Evolutionary conservation across 768 basidiomycete genomes (phyloP).

Genomic region (Agrocybe pediades): DNA sequence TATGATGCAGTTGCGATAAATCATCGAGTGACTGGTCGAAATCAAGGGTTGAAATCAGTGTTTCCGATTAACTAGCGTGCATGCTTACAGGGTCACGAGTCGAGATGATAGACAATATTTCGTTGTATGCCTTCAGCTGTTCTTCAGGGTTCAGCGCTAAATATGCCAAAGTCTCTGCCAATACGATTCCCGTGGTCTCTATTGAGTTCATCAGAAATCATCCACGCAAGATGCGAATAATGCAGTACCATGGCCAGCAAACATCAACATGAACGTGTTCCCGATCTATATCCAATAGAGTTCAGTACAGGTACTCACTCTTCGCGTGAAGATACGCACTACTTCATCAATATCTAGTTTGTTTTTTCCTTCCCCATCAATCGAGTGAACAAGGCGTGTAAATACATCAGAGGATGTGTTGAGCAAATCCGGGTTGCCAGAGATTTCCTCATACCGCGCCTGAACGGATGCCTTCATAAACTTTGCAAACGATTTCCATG

Average conservation of each 20-base stretch:
- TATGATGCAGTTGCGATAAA: slow-evolving; percentile 3
- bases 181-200: slow-evolving; percentile 13
- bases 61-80: background rate
- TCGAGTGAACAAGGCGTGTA: slow-evolving; percentile 19
- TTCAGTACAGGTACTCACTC: background rate
- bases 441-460: slow-evolving; percentile 11
- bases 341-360: slow-evolving; percentile 21
- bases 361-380: slow-evolving; percentile 17
- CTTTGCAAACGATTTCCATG: slow-evolving; percentile 15
- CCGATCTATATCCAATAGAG: slow-evolving; percentile 15
- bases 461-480: slow-evolving; percentile 14
- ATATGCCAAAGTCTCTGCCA: slow-evolving; percentile 4
- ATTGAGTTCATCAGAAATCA: background rate
- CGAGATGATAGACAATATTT: slow-evolving; percentile 2
- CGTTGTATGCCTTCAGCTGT: slow-evolving; percentile 9
- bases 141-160: slow-evolving; percentile 10
- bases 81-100: slow-evolving; percentile 6
- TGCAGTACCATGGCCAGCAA: slow-evolving; percentile 24
- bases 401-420: slow-evolving; percentile 14
- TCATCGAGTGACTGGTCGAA: slow-evolving; percentile 3
- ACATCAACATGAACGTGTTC: slow-evolving; percentile 25
- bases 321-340: slow-evolving; percentile 7
- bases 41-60: background rate
- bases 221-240: background rate
- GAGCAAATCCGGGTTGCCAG: background rate